A percentile compares a stretch with the other conserved stretches of the same genome.
These are phyloP conservation scores for Fennellomyces sp. DNA, from an alignment of 371 early-diverging fungal genomes.

Conservation along the genomic window DNA sequence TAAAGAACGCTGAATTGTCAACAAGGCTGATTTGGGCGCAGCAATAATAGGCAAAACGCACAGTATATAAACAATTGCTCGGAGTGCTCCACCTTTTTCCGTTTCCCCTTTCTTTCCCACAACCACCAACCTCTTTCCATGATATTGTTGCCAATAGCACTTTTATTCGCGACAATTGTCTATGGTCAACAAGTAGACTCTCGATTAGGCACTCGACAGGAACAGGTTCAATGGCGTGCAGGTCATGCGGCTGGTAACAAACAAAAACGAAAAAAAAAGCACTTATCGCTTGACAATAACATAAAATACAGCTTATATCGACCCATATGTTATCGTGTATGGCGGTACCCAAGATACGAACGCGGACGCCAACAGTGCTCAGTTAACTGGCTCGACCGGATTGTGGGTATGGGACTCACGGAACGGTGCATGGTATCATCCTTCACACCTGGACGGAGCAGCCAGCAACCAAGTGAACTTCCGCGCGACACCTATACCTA, in stretches of 20 bases:
- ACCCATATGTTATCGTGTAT: constrained; percentile 46
- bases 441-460: neutral
- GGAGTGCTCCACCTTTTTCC: neutral
- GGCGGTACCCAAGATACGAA: constrained; percentile 32
- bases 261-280: neutral
- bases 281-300: too few species aligned
- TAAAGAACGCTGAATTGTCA: too few species aligned
- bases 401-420: constrained; percentile 24
- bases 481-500: constrained; percentile 16
- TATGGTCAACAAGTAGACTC: constrained; percentile 2
- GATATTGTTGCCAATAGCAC: neutral
- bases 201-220: constrained; percentile 13
- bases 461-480: constrained; percentile 14
- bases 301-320: constrained; percentile 10
- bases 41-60: neutral
- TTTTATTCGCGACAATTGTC: neutral
- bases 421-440: constrained; percentile 27
- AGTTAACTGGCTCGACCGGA: constrained; percentile 16
- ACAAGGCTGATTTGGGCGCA: neutral
- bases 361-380: constrained; percentile 2
- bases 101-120: neutral
- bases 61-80: neutral
- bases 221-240: constrained; percentile 25
- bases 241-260: constrained; percentile 26
- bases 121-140: neutral